phyloP scores from a whole-genome alignment of 2,329 filamentous ascomycete species.

The Aspergillus uvarum region DNA sequence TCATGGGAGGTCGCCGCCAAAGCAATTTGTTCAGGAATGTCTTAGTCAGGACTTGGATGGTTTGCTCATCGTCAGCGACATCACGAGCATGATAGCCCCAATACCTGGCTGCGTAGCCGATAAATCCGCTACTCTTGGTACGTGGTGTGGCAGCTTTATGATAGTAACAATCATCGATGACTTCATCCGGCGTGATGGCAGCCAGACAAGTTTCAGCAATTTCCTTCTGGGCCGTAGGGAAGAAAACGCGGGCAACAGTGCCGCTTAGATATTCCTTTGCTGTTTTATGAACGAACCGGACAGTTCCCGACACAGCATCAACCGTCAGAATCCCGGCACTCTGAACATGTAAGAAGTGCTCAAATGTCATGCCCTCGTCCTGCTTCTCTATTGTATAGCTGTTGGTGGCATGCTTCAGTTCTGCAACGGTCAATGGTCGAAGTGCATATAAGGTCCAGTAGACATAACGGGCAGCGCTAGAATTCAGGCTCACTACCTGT shows the following conservation, averaged over 20 bases:
- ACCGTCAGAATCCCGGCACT: constrained; percentile 21
- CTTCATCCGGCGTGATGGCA: constrained; percentile 29
- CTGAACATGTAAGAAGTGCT: no score
- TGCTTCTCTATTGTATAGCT: no score
- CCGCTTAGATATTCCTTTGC: constrained; percentile 32
- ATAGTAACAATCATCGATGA: constrained; percentile 34
- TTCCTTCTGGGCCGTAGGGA: constrained; percentile 28
- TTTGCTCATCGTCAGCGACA: constrained; percentile 30
- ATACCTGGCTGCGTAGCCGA: constrained; percentile 29
- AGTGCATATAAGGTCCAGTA: constrained; percentile 31
- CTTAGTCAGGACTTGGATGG: constrained; percentile 30
- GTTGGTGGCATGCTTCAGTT: constrained; percentile 24
- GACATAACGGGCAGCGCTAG: constrained; percentile 22
- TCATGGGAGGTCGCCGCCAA: constrained; percentile 31
- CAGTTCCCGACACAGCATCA: constrained; percentile 25
- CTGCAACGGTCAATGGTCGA: constrained; percentile 26
- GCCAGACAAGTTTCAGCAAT: constrained; percentile 33
- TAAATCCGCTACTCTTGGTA: constrained; percentile 12
- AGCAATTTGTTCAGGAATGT: constrained; percentile 35
- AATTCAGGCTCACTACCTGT: constrained; percentile 25
- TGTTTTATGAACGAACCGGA: constrained; percentile 32
- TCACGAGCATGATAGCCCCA: constrained; percentile 33
- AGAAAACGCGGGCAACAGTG: constrained; percentile 30
- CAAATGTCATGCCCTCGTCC: no score
- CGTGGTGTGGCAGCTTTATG: constrained; percentile 16